Conservation (phyloP, 2,329 filamentous ascomycete genomes). For the Trichoderma hamatum region DNA sequence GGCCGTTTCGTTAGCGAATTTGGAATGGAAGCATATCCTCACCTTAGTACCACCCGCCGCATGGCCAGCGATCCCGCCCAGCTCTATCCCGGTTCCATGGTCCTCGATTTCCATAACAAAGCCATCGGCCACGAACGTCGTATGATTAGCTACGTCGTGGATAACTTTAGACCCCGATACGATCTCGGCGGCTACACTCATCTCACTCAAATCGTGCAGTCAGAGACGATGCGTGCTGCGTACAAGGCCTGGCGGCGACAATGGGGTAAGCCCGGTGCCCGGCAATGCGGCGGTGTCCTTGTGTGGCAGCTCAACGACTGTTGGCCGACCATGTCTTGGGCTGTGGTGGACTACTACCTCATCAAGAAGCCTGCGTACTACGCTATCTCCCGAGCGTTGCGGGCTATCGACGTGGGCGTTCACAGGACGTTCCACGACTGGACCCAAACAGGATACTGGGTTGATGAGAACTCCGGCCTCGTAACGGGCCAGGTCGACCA, state of each 20-base stretch:
- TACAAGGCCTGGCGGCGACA: conserved; percentile 63
- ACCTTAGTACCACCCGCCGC: conserved; percentile 68
- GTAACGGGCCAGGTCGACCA: conserved; percentile 40
- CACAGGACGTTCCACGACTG: conserved; percentile 48
- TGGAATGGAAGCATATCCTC: conserved; percentile 67
- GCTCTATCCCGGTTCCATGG: conserved; percentile 67
- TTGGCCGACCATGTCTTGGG: conserved; percentile 69
- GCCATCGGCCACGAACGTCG: conserved; percentile 75
- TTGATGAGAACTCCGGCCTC: conserved; percentile 26
- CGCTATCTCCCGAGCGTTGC: conserved; percentile 59
- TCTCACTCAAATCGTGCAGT: conserved; percentile 60
- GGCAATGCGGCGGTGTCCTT: conserved; percentile 64
- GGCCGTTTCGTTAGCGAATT: conserved; percentile 83
- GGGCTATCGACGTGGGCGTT: conserved; percentile 62
- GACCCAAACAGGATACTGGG: conserved; percentile 36
- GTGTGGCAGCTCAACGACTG: conserved; percentile 74
- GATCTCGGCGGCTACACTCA: conserved; percentile 75
- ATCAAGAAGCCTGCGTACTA: conserved; percentile 64
- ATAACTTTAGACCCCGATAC: conserved; percentile 67
- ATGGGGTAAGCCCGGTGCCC: conserved; percentile 56
- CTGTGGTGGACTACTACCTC: conserved; percentile 64
- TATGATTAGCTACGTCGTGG: conserved; percentile 73
- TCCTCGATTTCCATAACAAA: conserved; percentile 83
- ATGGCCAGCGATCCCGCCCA: conserved; percentile 61
- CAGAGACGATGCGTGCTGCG: conserved; percentile 54